Evolutionary conservation across 768 basidiomycete genomes (phyloP).

Genomic region (Cystofilobasidium macerans): DNA sequence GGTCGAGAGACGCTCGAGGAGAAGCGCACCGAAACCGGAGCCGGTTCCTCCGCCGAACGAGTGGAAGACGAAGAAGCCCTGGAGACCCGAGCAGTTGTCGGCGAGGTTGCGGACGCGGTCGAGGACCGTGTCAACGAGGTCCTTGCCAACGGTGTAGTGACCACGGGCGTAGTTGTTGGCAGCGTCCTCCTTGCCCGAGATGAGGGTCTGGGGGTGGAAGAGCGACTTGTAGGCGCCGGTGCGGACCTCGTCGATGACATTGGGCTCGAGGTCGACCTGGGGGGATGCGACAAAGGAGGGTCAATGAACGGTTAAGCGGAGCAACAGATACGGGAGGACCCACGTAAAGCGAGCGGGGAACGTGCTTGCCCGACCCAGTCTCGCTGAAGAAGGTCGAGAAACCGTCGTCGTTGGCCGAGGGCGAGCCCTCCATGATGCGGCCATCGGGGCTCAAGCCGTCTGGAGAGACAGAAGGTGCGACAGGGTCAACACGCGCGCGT

Average conservation of each 20-base stretch:
- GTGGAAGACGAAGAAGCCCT: constrained; percentile 99
- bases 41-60: constrained; percentile 99
- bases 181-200: constrained; percentile 98
- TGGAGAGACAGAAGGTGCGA: background rate
- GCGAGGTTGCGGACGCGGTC: constrained; percentile 93
- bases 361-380: constrained; percentile 92
- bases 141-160: constrained; percentile 98
- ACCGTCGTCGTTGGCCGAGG: constrained; percentile 68
- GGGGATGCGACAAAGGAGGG: background rate
- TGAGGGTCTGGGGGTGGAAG: constrained; percentile 95
- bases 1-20: constrained; percentile 90
- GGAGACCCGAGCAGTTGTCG: constrained; percentile 94
- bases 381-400: constrained; percentile 99
- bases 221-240: constrained; percentile 90
- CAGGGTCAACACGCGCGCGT: background rate
- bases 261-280: constrained; percentile 57
- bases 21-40: constrained; percentile 94
- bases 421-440: constrained; percentile 67
- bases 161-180: constrained; percentile 99
- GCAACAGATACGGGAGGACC: constrained; percentile 17
- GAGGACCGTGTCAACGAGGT: constrained; percentile 91
- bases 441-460: constrained; percentile 89
- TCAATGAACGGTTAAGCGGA: background rate
- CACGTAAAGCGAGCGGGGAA: constrained; percentile 93
- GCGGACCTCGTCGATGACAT: constrained; percentile 94